Base-by-base conservation (phyloP, 768 basidiomycete species). In the Cystoderma amianthinum region DNA sequence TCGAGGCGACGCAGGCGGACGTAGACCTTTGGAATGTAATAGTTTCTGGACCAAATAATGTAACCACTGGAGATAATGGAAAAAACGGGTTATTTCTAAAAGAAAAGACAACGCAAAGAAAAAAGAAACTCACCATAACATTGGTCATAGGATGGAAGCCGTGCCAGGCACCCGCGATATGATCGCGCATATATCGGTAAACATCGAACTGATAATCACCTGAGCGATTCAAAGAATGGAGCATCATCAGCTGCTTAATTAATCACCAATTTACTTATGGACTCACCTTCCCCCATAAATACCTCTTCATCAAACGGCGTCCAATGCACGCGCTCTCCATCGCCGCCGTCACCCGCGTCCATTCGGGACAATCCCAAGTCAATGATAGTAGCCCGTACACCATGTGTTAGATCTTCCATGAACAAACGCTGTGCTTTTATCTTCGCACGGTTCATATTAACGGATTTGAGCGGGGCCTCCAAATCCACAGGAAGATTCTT, bases 161-260 rank as follows among this genome's bases (percentile, higher is more conserved):
- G 48, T 77, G 73, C 96, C 96, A 99, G 32, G 68, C 57, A 24
- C 67, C 66, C 4, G 69, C 63, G 35, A 76, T 79, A 46, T 79
- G 63, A 21, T 67, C 64, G 37, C 70, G 69, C 90, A 98, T 97
- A 63, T 83, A 76, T 32, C 95, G 78, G 54, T 99, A 99, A 3
- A 97, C 70, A 55, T 97, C 92, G 59, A 91, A 97, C 59, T 98
- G 96, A 53, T 89, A 87, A 57, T 92, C 89, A 7, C 91, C 85
- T 87, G 46, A 9, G 7, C n/a, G n/a, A n/a, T n/a, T n/a, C n/a
- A n/a, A n/a, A n/a, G n/a, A n/a, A n/a, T n/a, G n/a, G n/a, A n/a
- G n/a, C n/a, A n/a, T n/a, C n/a, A n/a, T n/a, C n/a, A n/a, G n/a
- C n/a, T n/a, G n/a, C n/a, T n/a, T n/a, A n/a, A n/a, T n/a, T n/a